Base-by-base conservation (phyloP, 2,329 filamentous ascomycete genomes). In the Lachnellula arida region DNA sequence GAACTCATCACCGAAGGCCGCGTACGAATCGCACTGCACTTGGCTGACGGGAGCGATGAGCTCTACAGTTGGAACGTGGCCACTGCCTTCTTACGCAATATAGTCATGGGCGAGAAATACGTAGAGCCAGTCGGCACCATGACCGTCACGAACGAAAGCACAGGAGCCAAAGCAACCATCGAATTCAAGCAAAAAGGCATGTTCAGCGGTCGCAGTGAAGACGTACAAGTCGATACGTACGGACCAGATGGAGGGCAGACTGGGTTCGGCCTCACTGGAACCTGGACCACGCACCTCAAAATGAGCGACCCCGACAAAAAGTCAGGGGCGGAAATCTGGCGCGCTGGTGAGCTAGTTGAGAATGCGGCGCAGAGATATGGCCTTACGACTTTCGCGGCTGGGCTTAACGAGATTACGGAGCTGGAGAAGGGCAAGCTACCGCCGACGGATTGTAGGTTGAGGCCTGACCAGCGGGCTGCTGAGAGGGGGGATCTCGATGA, bases 41-140 rank as follows among this genome's bases (percentile, higher is more conserved):
- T 86, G 49, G 63, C 78, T 0, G 81, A 94, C 68, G 80, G 81
- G 2, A 81, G 77, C 1, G 88, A 90, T 53, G 93, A 97, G 70
- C 81, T 85, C 58, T 99, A 93, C 75, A 92, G 86, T 64, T 99
- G 91, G 91, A 87, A 82, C 46, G 80, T 90, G 17, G 91, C 93
- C 1, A 96, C 91, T 4, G 90, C 89, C 62, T 97, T 97, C 74
- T 75, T 99, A 53, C 85, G 94, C 48, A 99, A 99, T 70, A 91
- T 99, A 51, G 95, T 99, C 54, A 93, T 96, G 66, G 94, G 94
- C 40, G 94, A 99, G 73, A 99, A 97, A 73, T 99, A 99, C 69
- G 85, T 97, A 12, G 94, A 99, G 73, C 94, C 94, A 0, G 90
- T 95, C 0, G 92, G 92, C 46, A 90, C 83, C 44, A 94, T 97